Evolutionary conservation across 345 rosid species (phyloP).

Genomic region (Hibiscus tridactylites): DNA sequence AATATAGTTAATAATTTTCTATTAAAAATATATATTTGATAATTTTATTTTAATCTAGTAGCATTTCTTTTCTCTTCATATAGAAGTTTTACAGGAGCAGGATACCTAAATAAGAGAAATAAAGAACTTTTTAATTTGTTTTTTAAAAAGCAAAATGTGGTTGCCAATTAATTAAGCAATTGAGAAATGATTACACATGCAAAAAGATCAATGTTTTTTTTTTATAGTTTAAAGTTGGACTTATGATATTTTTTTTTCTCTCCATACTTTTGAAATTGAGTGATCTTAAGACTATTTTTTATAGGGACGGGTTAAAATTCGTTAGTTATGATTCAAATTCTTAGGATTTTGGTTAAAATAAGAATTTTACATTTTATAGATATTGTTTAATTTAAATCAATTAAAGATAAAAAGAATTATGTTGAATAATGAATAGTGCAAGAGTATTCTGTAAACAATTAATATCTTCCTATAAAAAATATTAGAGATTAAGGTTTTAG

Average conservation of each 20-base stretch:
- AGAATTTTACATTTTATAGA: too few relatives aligned
- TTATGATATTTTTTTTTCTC: neutral
- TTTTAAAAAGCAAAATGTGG: neutral
- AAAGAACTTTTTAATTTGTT: neutral
- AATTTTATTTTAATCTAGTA: neutral
- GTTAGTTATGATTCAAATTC: too few relatives aligned
- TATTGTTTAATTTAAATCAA: too few relatives aligned
- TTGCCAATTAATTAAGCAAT: constrained; percentile 1
- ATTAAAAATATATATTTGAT: neutral
- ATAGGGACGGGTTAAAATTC: too few relatives aligned
- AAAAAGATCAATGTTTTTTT: neutral
- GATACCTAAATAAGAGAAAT: neutral
- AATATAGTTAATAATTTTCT: neutral
- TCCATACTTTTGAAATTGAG: neutral
- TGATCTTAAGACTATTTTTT: neutral
- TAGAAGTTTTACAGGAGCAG: neutral
- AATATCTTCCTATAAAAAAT: too few relatives aligned
- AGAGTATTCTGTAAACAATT: too few relatives aligned
- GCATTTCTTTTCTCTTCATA: neutral
- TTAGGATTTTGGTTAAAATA: too few relatives aligned
- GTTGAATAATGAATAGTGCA: too few relatives aligned
- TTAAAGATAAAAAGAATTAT: too few relatives aligned
- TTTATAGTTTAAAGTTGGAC: neutral
- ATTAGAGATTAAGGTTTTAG: too few relatives aligned
- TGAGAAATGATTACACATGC: constrained; percentile 5